These are phyloP conservation scores for Leishmania tarentolae DNA, from an alignment of 208 protist species.

Conservation along the genomic window DNA sequence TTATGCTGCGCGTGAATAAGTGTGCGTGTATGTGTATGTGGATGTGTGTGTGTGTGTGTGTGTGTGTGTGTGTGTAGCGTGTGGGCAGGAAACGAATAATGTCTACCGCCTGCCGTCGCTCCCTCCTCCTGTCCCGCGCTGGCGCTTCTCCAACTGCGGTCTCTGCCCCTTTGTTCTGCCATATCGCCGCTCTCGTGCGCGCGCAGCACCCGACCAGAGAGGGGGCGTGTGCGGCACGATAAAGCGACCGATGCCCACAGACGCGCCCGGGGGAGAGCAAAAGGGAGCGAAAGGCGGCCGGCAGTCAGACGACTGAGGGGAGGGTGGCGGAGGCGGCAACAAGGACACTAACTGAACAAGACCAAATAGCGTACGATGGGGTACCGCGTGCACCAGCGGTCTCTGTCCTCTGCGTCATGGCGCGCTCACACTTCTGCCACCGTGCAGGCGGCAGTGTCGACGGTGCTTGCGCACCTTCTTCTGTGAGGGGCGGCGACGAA, in stretches of 20 bases:
- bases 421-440: background rate
- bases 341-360: background rate
- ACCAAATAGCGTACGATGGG: background rate
- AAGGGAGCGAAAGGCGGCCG: background rate
- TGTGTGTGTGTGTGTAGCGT: slow-evolving; percentile 2
- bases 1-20: background rate
- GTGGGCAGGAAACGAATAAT: background rate
- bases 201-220: background rate
- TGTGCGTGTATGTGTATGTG: slow-evolving; percentile 1
- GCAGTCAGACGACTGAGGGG: background rate
- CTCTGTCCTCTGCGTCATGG: background rate
- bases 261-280: no score
- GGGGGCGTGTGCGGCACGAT: background rate
- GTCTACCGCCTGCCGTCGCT: background rate
- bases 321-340: background rate
- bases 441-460: background rate
- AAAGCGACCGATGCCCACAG: background rate
- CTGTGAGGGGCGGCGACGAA: background rate
- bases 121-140: background rate
- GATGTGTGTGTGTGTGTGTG: background rate
- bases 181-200: background rate
- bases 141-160: background rate
- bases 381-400: background rate
- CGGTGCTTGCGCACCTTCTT: background rate
- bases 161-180: background rate